Evolutionary conservation across 768 basidiomycete genomes (phyloP).

Genomic region (Tulasnella sp.): DNA sequence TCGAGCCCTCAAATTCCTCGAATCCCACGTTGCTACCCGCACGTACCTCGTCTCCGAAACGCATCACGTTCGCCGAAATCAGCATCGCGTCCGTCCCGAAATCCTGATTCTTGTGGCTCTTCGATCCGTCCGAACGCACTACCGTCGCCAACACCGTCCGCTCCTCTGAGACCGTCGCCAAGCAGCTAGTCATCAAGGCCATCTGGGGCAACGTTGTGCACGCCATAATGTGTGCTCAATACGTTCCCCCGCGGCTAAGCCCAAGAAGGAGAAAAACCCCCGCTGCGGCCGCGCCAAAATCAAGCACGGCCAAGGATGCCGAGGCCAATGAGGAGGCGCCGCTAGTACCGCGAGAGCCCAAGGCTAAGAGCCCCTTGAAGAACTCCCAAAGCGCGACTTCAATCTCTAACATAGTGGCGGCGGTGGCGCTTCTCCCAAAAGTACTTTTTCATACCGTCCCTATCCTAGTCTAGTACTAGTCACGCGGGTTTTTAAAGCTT

Average conservation of each 20-base stretch:
- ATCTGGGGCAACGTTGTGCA: constrained; percentile 54
- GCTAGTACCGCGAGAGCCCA: constrained; percentile 72
- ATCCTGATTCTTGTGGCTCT: constrained; percentile 46
- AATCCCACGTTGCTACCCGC: constrained; percentile 65
- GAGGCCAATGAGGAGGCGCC: constrained; percentile 56
- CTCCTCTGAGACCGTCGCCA: constrained; percentile 78
- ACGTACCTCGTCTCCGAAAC: constrained; percentile 93
- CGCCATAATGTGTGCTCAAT: constrained; percentile 66
- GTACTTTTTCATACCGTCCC: constrained; percentile 43
- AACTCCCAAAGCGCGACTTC: constrained; percentile 76
- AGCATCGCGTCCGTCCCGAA: constrained; percentile 58
- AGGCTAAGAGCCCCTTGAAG: constrained; percentile 92
- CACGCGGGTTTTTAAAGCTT: constrained; percentile 49
- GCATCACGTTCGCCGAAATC: constrained; percentile 91
- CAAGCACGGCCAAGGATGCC: constrained; percentile 45
- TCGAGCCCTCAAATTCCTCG: constrained; percentile 60
- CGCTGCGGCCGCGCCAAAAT: constrained; percentile 16
- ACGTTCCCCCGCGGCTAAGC: constrained; percentile 62
- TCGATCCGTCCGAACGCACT: constrained; percentile 64
- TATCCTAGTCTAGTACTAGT: too few species aligned
- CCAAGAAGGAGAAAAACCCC: constrained; percentile 15
- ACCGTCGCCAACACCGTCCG: constrained; percentile 76
- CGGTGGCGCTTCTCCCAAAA: constrained; percentile 96
- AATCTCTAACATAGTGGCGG: constrained; percentile 73
- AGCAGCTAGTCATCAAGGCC: constrained; percentile 56